Evolutionary conservation across 148 eudicot species (phyloP), one percentile per base, ranked within the genome.

Genomic region (Polygonum aviculare): DNA sequence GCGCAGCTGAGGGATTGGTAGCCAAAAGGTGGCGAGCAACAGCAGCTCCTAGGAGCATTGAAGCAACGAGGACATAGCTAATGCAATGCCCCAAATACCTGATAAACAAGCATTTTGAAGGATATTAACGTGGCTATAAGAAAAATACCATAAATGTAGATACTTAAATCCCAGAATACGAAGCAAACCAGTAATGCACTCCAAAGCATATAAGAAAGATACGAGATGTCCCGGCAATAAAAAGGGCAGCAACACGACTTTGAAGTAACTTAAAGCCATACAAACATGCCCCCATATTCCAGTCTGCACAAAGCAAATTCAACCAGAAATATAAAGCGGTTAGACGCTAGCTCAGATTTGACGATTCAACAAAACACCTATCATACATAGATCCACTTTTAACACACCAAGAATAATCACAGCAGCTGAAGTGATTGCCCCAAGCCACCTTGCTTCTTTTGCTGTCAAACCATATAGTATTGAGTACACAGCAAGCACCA

Each of bases 211-310:
- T 95, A 45, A 95, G 90, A 86, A 90, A 95, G 73, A 91, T 88
- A 45, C 99, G 96, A 82, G 96, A 89, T 77, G 90, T 50, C 73
- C 99, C 99, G 73, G 99, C 99, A 86, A 95, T 89, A 82, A 88
- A 85, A 75, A 93, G 90, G 65, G 94, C 99, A 75, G 85, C 85
- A 76, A 89, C 90, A 77, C 93, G 96, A 83, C 89, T 91, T 81
- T 87, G 80, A 77, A 95, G 94, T 79, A 95, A 97, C 88, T 86
- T 84, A 81, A 90, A 95, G 60, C 96, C 94, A 78, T 92, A 95
- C 76, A 95, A 85, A 87, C 99, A 95, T 48, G 99, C 96, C 38
- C 97, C 99, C 89, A 95, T 85, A 82, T 95, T 95, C 99, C 99
- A 95, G 82, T 95, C 99, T 95, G 86, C 78, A 77, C 36, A 38